Percentiles rank a stretch among this genome's conserved stretches.
Conservation (phyloP, 805 yeast species). For the Candida krabiensis region DNA sequence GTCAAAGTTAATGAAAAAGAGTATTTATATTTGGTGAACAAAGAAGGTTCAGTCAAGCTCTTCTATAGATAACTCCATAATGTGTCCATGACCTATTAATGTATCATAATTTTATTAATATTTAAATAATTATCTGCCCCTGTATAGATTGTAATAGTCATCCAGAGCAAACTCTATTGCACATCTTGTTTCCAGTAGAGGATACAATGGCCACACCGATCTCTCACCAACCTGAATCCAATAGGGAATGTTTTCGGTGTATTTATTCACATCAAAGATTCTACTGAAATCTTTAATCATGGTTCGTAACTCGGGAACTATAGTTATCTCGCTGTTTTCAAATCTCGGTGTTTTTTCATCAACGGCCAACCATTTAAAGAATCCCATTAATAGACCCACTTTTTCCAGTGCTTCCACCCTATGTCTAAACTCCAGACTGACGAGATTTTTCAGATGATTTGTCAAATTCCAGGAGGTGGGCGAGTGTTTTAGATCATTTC, state of each 20-base stretch:
- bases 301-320: slow-evolving; percentile 82
- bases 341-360: slow-evolving; percentile 85
- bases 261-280: slow-evolving; percentile 73
- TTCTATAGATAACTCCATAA: slow-evolving; percentile 38
- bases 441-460: slow-evolving; percentile 44
- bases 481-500: slow-evolving; percentile 76
- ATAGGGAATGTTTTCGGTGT: slow-evolving; percentile 72
- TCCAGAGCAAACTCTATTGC: slow-evolving; percentile 88
- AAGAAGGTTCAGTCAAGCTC: slow-evolving; percentile 49
- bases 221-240: slow-evolving; percentile 91
- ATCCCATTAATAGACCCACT: slow-evolving; percentile 69
- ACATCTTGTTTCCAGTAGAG: slow-evolving; percentile 83
- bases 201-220: slow-evolving; percentile 89
- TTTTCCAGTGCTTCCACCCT: slow-evolving; percentile 78
- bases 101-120: neutral
- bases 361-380: slow-evolving; percentile 72
- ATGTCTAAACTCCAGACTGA: slow-evolving; percentile 80
- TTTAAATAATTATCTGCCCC: slow-evolving; percentile 17
- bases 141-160: slow-evolving; percentile 52
- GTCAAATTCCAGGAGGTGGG: slow-evolving; percentile 35
- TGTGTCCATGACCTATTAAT: neutral
- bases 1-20: slow-evolving; percentile 53
- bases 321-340: slow-evolving; percentile 76
- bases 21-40: slow-evolving; percentile 57
- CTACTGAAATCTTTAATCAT: slow-evolving; percentile 69